Evolutionary conservation across 2,329 filamentous ascomycete genomes (phyloP), one percentile per base, ranked within the genome.

Genomic region (Neoarthrinium moseri): DNA sequence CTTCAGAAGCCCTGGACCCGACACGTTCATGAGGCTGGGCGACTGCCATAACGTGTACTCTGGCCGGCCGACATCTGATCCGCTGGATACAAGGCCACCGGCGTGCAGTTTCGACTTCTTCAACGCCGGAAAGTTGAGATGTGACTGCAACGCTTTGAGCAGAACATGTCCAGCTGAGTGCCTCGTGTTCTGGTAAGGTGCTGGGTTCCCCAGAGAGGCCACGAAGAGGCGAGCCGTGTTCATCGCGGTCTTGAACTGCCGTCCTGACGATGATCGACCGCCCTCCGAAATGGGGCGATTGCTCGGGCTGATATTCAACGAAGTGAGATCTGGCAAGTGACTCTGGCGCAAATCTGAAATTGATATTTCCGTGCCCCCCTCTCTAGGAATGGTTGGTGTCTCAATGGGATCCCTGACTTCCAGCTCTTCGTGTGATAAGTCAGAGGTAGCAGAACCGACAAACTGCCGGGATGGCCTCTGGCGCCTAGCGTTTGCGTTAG

Each of bases 151-250:
- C 5, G 47, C 43, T 26, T 36, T 29, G 10, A 49, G 43, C 18
- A 49, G 38, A 12, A 46, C 40, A 12, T 49, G 43, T 7, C 47
- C 47, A 4, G 43, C 47, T 11, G 47, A 49, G 21, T 49, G 47
- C 20, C 43, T 15, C 17, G 23, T 43, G 4, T 29, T 22, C 5
- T 29, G 15, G 27, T 43, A 29, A 12, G 43, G 43, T 26, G 43
- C 20, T 15, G 43, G 47, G n/a, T 49, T 49, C 4, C 47, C 47
- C n/a, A 49, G 29, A 3, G 47, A 49, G 22, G 35, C 43, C 15
- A 49, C 36, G 20, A 46, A 49, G 10, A 49, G 36, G 12, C 30
- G 30, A 13, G 21, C 8, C 3, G 44, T 29, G 23, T 22, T 39
- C 43, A 45, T 45, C 20, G 8, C 11, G 8, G 30, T 8, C 10